These are phyloP conservation scores for Crucibulum laeve DNA, from an alignment of 768 basidiomycete genomes.

Conservation along the genomic window DNA sequence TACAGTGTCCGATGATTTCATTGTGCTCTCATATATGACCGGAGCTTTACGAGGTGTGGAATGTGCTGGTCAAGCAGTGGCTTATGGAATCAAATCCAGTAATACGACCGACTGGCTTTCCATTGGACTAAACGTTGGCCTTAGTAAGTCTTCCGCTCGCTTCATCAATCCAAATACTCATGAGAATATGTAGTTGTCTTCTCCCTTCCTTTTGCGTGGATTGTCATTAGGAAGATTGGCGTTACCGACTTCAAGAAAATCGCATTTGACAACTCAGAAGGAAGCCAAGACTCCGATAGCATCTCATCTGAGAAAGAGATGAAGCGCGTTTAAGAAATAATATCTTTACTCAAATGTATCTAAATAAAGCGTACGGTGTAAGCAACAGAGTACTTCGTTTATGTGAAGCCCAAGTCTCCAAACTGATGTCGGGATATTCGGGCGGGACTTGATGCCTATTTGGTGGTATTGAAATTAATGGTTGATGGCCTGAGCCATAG, in stretches of 20 bases:
- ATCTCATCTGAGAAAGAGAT: no score
- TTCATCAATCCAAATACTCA: not conserved
- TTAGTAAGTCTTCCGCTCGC: slow-evolving; percentile 18
- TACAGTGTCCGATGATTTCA: slow-evolving; percentile 28
- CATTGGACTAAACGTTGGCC: slow-evolving; percentile 25
- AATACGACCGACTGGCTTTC: slow-evolving; percentile 27
- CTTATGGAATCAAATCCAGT: slow-evolving; percentile 26
- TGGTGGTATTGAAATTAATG: no score
- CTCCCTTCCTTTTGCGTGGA: slow-evolving; percentile 26
- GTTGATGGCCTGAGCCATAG: no score
- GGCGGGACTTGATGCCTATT: no score
- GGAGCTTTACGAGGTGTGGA: slow-evolving; percentile 26
- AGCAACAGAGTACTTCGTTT: no score
- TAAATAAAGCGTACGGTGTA: no score
- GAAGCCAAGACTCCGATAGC: no score
- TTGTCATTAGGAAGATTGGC: slow-evolving; percentile 24
- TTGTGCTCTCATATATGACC: slow-evolving; percentile 27
- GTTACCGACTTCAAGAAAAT: slow-evolving; percentile 22
- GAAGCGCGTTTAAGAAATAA: no score
- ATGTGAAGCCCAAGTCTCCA: no score
- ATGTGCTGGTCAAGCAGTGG: slow-evolving; percentile 27
- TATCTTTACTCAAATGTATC: no score
- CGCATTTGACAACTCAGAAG: slow-evolving; percentile 8
- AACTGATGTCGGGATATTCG: no score
- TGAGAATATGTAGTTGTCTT: slow-evolving; percentile 15